Evolutionary conservation across 2,329 filamentous ascomycete genomes (phyloP), one percentile per base, ranked within the genome.

Genomic region (Cordyceps cateniannulata): DNA sequence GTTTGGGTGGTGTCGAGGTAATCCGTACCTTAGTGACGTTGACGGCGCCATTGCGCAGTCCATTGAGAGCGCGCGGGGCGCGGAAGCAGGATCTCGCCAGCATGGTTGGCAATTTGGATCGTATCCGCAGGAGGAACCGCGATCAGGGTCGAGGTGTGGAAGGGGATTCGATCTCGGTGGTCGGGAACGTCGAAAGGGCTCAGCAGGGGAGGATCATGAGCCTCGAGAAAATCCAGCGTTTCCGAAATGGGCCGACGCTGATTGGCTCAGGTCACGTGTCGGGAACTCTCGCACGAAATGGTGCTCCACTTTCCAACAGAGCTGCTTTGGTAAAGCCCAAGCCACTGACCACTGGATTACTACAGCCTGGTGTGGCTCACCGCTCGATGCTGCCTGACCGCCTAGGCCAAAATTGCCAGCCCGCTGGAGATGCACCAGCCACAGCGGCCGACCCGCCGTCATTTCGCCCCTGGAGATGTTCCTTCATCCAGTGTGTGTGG

Each of bases 61-160:
- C 83, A 82, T 87, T 89, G 82, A 92, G 84, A 74, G 88, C 84
- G 86, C 92, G 92, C 85, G 89, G 85, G 77, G 90, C 87, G 83
- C 91, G 91, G 84, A 96, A 81, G 81, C 86, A 86, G 80, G 92
- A 91, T 85, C 92, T 90, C 81, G 91, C 89, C 85, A 97, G 87
- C 93, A 98, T 97, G 76, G 78, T 89, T 83, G 77, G 77, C 77
- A 68, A 73, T 69, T 69, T 74, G 68, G 69, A 75, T 69, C 69
- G 72, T 70, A 70, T 68, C 71, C 72, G 72, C 69, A 71, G 65
- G 66, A 69, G 66, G 65, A 67, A 68, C 71, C 72, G 71, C 71
- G 68, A 71, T 74, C 69, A 66, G 67, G 71, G 69, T 71, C 69
- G 72, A 73, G 70, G 62, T 63, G 63, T 65, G 66, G 69, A 67